phyloP scores from a whole-genome alignment of 2,329 filamentous ascomycete genomes.

The Exserohilum turcica region DNA sequence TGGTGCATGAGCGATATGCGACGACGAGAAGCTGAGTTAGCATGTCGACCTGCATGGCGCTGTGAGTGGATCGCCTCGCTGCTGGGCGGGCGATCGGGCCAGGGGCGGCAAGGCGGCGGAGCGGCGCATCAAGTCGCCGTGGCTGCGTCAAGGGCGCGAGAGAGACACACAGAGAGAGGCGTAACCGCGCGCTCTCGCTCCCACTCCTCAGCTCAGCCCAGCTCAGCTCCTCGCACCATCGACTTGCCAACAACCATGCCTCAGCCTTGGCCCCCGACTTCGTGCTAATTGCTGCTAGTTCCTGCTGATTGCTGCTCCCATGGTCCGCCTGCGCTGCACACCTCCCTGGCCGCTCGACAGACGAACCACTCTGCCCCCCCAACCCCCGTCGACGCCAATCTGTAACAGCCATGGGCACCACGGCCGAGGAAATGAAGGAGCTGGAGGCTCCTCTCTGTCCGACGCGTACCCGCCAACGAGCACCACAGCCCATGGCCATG shows the following conservation, averaged over 20 bases:
- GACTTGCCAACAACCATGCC: slow-evolving; percentile 14
- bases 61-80: slow-evolving; percentile 20
- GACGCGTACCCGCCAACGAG: slow-evolving; percentile 32
- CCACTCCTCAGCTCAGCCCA: background rate
- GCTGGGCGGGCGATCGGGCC: slow-evolving; percentile 13
- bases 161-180: too few relatives aligned
- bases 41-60: slow-evolving; percentile 13
- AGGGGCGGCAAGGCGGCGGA: slow-evolving; percentile 7
- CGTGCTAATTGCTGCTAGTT: too few relatives aligned
- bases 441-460: slow-evolving; percentile 26
- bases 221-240: slow-evolving; percentile 21
- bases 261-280: background rate
- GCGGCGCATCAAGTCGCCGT: slow-evolving; percentile 11
- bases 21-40: too few relatives aligned
- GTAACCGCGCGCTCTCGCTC: slow-evolving; percentile 30
- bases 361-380: slow-evolving; percentile 4
- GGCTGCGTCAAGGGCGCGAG: too few relatives aligned
- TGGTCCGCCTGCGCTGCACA: background rate
- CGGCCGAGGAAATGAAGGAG: slow-evolving; percentile 38
- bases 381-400: slow-evolving; percentile 12
- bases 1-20: too few relatives aligned
- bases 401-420: slow-evolving; percentile 7
- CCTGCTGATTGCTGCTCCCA: too few relatives aligned
- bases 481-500: slow-evolving; percentile 29
- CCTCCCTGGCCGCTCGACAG: slow-evolving; percentile 3